phyloP scores from a whole-genome alignment of 1,139 yeast species.

The Blastobotrys indianensis region DNA sequence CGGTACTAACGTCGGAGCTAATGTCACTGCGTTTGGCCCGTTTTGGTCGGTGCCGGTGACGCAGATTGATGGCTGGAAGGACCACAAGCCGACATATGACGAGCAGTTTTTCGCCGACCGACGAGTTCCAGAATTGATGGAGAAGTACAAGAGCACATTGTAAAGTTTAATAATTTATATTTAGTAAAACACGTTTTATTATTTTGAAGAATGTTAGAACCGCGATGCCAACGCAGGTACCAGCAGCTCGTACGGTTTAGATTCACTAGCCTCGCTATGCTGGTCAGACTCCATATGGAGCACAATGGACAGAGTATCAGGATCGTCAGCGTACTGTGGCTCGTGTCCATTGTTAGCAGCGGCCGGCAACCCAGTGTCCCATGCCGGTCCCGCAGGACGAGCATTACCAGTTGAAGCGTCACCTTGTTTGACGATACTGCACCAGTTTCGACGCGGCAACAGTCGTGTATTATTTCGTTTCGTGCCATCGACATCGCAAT shows the following conservation, averaged over 20 bases:
- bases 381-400: conserved; percentile 12
- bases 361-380: not conserved
- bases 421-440: conserved; percentile 25
- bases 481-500: conserved; percentile 53
- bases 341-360: conserved; percentile 30
- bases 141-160: too few species aligned
- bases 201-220: too few species aligned
- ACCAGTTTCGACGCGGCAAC: conserved; percentile 78
- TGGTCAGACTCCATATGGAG: conserved; percentile 67
- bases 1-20: too few species aligned
- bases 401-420: conserved; percentile 28
- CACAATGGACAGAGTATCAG: conserved; percentile 59
- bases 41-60: too few species aligned
- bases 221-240: conserved; percentile 43
- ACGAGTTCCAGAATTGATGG: too few species aligned
- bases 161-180: too few species aligned
- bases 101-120: too few species aligned
- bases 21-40: too few species aligned
- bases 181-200: too few species aligned
- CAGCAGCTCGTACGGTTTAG: conserved; percentile 60
- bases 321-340: conserved; percentile 34
- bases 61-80: too few species aligned
- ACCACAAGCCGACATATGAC: too few species aligned
- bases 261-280: conserved; percentile 44
- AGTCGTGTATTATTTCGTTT: conserved; percentile 53